Conservation (phyloP, 345 rosid genomes). For the Citrus sp. region DNA sequence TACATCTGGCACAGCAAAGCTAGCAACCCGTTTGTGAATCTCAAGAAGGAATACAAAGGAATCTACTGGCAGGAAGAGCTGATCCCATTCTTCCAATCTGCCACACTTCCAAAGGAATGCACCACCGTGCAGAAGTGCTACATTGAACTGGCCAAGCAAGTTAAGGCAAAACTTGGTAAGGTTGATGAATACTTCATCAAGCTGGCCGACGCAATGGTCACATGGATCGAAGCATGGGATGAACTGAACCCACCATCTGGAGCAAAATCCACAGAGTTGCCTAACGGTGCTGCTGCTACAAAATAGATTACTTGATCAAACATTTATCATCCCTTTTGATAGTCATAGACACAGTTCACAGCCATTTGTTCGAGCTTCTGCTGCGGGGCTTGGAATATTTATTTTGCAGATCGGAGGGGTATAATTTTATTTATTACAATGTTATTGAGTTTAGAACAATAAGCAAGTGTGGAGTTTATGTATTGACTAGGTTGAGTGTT, state of each 20-base stretch:
- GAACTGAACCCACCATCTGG: slow-evolving; percentile 74
- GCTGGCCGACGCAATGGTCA: slow-evolving; percentile 85
- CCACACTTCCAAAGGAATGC: slow-evolving; percentile 69
- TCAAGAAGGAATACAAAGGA: slow-evolving; percentile 89
- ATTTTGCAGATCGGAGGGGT: slow-evolving; percentile 20
- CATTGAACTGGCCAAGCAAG: slow-evolving; percentile 75
- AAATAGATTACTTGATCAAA: slow-evolving; percentile 21
- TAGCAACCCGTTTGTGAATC: slow-evolving; percentile 87
- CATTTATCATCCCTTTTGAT: slow-evolving; percentile 6
- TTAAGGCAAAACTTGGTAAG: slow-evolving; percentile 62
- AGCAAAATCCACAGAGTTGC: slow-evolving; percentile 12
- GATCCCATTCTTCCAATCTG: slow-evolving; percentile 86
- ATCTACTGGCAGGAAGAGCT: slow-evolving; percentile 95
- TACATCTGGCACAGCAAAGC: slow-evolving; percentile 97
- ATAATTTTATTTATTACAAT: slow-evolving; percentile 5
- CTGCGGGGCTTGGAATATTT: slow-evolving; percentile 14
- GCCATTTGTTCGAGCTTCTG: slow-evolving; percentile 9
- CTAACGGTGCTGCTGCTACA: slow-evolving; percentile 19
- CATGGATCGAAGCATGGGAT: slow-evolving; percentile 94
- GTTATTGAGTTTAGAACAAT: slow-evolving; percentile 25
- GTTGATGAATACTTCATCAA: slow-evolving; percentile 77
- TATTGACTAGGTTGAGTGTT: slow-evolving; percentile 9
- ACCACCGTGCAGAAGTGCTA: slow-evolving; percentile 86
- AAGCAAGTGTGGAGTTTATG: slow-evolving; percentile 14
- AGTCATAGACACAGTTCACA: neutral